Evolutionary conservation across 2,329 filamentous ascomycete species (phyloP).

Genomic region (Taxawa tesnikishii): DNA sequence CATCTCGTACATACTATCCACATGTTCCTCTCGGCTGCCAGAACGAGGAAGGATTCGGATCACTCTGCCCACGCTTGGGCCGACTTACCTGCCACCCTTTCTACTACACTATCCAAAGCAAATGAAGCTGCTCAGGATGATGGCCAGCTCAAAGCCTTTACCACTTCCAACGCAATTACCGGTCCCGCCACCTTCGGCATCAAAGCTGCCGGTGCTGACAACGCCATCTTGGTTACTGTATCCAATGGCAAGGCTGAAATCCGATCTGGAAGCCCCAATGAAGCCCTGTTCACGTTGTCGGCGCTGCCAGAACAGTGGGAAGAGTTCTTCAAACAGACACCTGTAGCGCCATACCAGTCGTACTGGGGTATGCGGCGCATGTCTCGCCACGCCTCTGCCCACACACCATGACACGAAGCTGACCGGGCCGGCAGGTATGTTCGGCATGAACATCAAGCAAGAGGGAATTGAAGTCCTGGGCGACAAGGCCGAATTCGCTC

Average conservation of each 20-base stretch:
- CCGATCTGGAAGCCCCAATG: conserved; percentile 11
- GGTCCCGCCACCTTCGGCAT: conserved; percentile 18
- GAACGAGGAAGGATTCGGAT: too few relatives aligned
- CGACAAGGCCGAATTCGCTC: conserved; percentile 30
- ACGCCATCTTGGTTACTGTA: conserved; percentile 17
- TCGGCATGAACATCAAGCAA: conserved; percentile 36
- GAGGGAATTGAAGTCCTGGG: conserved; percentile 35
- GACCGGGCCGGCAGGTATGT: conserved; percentile 14
- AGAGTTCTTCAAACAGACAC: conserved; percentile 31
- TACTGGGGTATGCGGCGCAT: conserved; percentile 27
- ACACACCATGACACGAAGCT: conserved; percentile 5
- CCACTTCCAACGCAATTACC: conserved; percentile 17
- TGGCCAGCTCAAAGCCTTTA: conserved; percentile 18
- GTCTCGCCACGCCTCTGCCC: conserved; percentile 3
- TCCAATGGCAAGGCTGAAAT: conserved; percentile 16
- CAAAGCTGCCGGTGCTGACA: conserved; percentile 16
- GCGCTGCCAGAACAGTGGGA: conserved; percentile 34
- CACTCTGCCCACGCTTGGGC: neutral
- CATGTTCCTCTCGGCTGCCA: too few relatives aligned
- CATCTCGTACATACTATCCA: too few relatives aligned
- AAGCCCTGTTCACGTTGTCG: conserved; percentile 24
- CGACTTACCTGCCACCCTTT: neutral
- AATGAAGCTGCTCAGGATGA: conserved; percentile 7
- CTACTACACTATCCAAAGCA: neutral
- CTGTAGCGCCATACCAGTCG: conserved; percentile 30